Base-by-base conservation (phyloP, 768 basidiomycete species). In the Kwoniella sp. region DNA sequence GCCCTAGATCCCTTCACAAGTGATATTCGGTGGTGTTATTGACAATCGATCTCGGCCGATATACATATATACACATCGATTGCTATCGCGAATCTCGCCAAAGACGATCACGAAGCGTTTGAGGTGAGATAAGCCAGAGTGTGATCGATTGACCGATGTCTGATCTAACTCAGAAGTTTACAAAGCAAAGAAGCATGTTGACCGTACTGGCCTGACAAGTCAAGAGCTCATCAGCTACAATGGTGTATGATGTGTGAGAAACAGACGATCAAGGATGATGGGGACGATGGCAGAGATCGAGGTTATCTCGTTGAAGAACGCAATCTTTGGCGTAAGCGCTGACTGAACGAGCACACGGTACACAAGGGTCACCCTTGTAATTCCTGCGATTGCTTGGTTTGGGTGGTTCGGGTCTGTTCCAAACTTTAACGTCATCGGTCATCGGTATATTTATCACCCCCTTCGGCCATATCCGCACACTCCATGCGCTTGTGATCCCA, bases 381-480 rank as follows among this genome's bases (percentile, higher is more conserved):
- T 45, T 45, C 41, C 41, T 11, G 41, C 41, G 41, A 45, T 45
- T 45, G 15, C 34, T 34, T 34, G 5, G 34, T 34, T 34, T 34
- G 34, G 34, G 7, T 5, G 13, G 34, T 45, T n/a, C n/a, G n/a
- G n/a, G n/a, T n/a, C n/a, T n/a, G n/a, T n/a, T n/a, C n/a, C n/a
- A n/a, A n/a, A n/a, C n/a, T n/a, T n/a, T 45, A 45, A 45, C 41
- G 41, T 45, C 41, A 45, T 45, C 41, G 41, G 41, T 45, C 41
- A 45, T 45, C 41, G 41, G 41, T 45, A 17, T 8, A 11, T 20
- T 11, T 45, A 17, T 17, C 9, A 8, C 9, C 5, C 41, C 20
- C 4, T 45, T 45, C 41, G 41, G 41, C 41, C 41, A 45, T 9
- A 45, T 45, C 41, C 41, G 41, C 20, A 8, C 41, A 11, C 4